Evolutionary conservation across 2,329 filamentous ascomycete genomes (phyloP).

Genomic region (Fusarium sp.): DNA sequence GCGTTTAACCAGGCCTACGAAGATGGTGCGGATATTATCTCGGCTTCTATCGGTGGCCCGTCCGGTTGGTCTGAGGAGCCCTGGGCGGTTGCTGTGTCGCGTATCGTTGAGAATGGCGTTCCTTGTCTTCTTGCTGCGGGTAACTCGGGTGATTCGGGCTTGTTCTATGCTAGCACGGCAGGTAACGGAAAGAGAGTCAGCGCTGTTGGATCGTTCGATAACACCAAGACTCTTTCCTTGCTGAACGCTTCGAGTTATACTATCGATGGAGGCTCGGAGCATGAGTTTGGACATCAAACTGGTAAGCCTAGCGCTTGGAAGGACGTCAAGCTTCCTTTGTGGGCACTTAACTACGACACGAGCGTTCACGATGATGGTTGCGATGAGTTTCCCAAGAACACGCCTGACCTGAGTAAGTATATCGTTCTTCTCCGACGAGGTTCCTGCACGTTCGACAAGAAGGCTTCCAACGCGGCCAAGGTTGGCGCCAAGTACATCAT

Average conservation of each 20-base stretch:
- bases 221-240: slow-evolving; percentile 56
- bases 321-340: slow-evolving; percentile 61
- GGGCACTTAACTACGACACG: slow-evolving; percentile 62
- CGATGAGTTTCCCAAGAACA: slow-evolving; percentile 61
- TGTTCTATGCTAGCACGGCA: slow-evolving; percentile 64
- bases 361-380: slow-evolving; percentile 64
- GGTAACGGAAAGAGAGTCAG: slow-evolving; percentile 61
- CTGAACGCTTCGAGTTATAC: slow-evolving; percentile 57
- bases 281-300: slow-evolving; percentile 58
- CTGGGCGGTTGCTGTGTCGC: slow-evolving; percentile 62
- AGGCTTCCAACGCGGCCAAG: slow-evolving; percentile 64
- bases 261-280: slow-evolving; percentile 50
- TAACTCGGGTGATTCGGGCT: slow-evolving; percentile 59
- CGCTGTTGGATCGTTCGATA: slow-evolving; percentile 64
- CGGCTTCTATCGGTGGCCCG: slow-evolving; percentile 64
- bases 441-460: slow-evolving; percentile 66
- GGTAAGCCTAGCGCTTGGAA: slow-evolving; percentile 58
- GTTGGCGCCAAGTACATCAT: slow-evolving; percentile 71
- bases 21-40: slow-evolving; percentile 69
- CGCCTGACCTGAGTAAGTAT: slow-evolving; percentile 66
- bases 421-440: slow-evolving; percentile 72
- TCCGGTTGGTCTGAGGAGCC: slow-evolving; percentile 66
- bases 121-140: slow-evolving; percentile 66
- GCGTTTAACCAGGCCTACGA: slow-evolving; percentile 71
- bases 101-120: slow-evolving; percentile 66